These are phyloP conservation scores for Waitea zeae DNA, from an alignment of 1,284 basidiomycete species.

Conservation along the genomic window DNA sequence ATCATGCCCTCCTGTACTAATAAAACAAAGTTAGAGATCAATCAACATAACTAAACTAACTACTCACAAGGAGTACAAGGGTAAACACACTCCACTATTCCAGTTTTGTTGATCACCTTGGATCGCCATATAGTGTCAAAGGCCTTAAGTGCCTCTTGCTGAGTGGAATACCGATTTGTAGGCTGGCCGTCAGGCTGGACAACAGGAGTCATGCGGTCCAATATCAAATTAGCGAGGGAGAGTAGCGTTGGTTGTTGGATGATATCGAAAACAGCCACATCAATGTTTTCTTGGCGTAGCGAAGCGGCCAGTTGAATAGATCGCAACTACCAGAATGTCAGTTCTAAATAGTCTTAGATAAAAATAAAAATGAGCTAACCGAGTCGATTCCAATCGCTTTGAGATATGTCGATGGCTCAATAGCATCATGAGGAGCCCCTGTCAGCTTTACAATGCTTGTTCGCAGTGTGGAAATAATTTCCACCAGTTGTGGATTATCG, in stretches of 20 bases:
- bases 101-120: neutral
- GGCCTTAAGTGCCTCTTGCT: no score
- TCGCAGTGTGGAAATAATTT: no score
- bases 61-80: neutral
- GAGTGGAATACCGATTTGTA: no score
- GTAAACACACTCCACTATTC: neutral
- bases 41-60: neutral
- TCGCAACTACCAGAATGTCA: neutral
- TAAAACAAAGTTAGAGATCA: neutral
- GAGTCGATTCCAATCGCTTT: neutral
- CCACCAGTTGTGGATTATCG: no score
- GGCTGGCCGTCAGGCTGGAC: no score
- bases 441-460: no score
- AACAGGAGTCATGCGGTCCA: no score
- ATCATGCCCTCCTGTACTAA: neutral
- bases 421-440: neutral
- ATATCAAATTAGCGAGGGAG: no score
- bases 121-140: neutral
- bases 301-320: conserved; percentile 10
- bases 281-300: conserved; percentile 10
- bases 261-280: conserved; percentile 14
- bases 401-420: neutral
- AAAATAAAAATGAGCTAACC: neutral
- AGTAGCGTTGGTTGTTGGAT: conserved; percentile 11
- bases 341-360: neutral